These are phyloP conservation scores for Wickerhamiella shivajii DNA, from an alignment of 805 yeast genomes.

Conservation along the genomic window DNA sequence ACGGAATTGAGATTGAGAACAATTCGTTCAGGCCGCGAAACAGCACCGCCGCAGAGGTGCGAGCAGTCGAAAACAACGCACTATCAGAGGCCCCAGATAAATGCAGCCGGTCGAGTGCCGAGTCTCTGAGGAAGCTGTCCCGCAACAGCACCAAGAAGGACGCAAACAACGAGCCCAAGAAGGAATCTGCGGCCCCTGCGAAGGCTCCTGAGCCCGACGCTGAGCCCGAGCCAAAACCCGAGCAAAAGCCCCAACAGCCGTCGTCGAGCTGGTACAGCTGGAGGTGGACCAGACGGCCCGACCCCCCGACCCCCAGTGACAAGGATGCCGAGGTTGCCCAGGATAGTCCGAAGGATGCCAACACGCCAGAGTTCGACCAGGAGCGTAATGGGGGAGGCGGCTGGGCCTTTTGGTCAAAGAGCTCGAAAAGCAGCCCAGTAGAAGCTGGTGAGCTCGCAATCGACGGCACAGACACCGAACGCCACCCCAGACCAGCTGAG, in stretches of 20 bases:
- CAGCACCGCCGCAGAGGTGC: too few species aligned
- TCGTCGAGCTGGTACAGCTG: not conserved
- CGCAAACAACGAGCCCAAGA: not conserved
- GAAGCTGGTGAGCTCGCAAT: slow-evolving; percentile 19
- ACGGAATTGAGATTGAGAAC: too few species aligned
- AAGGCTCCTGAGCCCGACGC: not conserved
- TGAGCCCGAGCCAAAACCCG: not conserved
- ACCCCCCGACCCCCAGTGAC: not conserved
- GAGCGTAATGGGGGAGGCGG: slow-evolving; percentile 11
- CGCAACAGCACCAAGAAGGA: not conserved
- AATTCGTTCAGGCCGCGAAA: too few species aligned
- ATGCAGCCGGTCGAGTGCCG: not conserved
- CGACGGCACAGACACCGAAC: slow-evolving; percentile 21
- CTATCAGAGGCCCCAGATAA: too few species aligned
- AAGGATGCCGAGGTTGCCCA: not conserved
- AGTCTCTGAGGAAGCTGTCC: slow-evolving; percentile 1
- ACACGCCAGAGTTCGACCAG: not conserved
- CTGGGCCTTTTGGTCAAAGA: slow-evolving; percentile 25
- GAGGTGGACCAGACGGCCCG: slow-evolving; percentile 1
- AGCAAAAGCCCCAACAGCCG: not conserved
- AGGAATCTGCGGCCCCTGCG: too few species aligned
- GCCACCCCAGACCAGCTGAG: slow-evolving; percentile 19
- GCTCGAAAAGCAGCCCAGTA: slow-evolving; percentile 12
- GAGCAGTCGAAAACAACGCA: too few species aligned
- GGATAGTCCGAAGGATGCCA: not conserved